Percentiles rank a stretch among this genome's conserved stretches.
phyloP scores from a whole-genome alignment of 208 protist genomes.

The Leishmania martiniquensis region DNA sequence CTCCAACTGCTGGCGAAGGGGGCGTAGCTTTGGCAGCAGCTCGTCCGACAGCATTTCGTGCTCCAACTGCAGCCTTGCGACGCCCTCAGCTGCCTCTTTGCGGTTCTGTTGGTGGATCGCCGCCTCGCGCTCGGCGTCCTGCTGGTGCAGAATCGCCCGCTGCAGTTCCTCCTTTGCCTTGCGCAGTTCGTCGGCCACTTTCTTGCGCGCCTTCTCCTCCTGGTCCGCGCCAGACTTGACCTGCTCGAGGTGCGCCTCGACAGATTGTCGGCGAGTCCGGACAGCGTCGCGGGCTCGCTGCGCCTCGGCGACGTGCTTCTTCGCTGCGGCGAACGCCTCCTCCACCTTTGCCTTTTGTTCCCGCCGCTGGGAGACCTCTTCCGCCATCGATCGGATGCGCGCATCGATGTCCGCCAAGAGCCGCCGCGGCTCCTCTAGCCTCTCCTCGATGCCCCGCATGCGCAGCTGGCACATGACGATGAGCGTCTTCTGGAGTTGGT shows the following conservation, averaged over 20 bases:
- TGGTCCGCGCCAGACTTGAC: conserved; percentile 74
- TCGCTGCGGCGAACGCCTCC: conserved; percentile 51
- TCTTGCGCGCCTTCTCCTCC: conserved; percentile 71
- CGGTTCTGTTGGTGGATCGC: conserved; percentile 85
- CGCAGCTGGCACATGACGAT: conserved; percentile 93
- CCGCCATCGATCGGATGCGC: conserved; percentile 59
- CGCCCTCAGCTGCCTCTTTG: conserved; percentile 61
- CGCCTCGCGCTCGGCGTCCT: conserved; percentile 84
- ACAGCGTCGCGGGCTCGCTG: conserved; percentile 68
- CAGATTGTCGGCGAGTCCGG: conserved; percentile 56
- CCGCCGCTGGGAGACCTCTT: conserved; percentile 40
- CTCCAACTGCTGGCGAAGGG: conserved; percentile 94
- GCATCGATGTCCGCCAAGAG: conserved; percentile 72
- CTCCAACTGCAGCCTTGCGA: conserved; percentile 41
- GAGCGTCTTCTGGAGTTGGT: conserved; percentile 91
- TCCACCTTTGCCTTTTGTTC: conserved; percentile 57
- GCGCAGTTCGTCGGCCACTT: conserved; percentile 78
- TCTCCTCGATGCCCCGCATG: conserved; percentile 72
- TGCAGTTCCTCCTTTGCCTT: conserved; percentile 84
- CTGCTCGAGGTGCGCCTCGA: conserved; percentile 75
- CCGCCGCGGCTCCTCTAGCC: conserved; percentile 74
- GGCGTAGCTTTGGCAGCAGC: conserved; percentile 73
- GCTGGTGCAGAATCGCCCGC: conserved; percentile 75
- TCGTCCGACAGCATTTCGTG: conserved; percentile 76
- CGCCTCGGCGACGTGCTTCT: conserved; percentile 67